Percentiles rank a stretch among this genome's conserved stretches.
Conservation (phyloP, 2,329 filamentous ascomycete genomes). For the Fonsecaea pedrosoi region DNA sequence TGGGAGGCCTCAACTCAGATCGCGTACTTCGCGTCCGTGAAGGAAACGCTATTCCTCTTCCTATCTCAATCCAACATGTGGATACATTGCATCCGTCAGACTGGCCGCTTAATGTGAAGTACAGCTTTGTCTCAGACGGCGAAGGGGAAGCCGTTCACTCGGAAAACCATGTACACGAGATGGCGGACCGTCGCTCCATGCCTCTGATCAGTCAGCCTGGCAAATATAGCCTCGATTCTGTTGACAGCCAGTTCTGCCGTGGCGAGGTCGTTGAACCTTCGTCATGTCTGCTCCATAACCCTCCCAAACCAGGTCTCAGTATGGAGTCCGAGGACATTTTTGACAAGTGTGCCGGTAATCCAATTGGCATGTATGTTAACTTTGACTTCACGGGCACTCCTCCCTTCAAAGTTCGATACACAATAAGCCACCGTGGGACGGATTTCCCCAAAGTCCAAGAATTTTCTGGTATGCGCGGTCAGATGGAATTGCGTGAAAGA, state of each 20-base stretch:
- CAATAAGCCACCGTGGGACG: conserved; percentile 67
- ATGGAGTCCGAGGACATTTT: conserved; percentile 81
- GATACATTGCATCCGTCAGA: conserved; percentile 66
- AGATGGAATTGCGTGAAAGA: conserved; percentile 81
- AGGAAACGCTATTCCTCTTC: conserved; percentile 63
- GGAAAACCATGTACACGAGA: conserved; percentile 62
- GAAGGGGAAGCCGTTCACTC: conserved; percentile 69
- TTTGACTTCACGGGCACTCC: conserved; percentile 91
- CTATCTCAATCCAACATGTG: conserved; percentile 65
- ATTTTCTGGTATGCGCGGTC: conserved; percentile 76
- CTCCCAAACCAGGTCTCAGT: conserved; percentile 79
- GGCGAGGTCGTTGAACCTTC: conserved; percentile 93
- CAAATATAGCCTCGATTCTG: conserved; percentile 81
- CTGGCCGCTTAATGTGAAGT: conserved; percentile 74
- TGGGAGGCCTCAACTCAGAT: conserved; percentile 77
- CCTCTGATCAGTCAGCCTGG: conserved; percentile 77
- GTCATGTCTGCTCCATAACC: conserved; percentile 90
- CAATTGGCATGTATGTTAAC: conserved; percentile 86
- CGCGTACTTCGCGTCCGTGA: conserved; percentile 28
- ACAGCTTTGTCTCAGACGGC: conserved; percentile 79
- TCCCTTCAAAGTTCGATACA: conserved; percentile 84
- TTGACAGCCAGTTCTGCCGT: conserved; percentile 79
- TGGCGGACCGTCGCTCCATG: conserved; percentile 53
- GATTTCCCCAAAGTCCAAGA: conserved; percentile 60
- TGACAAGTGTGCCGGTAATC: conserved; percentile 93